A percentile compares a stretch with the other conserved stretches of the same genome.
Conservation (phyloP, 805 yeast species). For the Candida khao-thaluensis region DNA sequence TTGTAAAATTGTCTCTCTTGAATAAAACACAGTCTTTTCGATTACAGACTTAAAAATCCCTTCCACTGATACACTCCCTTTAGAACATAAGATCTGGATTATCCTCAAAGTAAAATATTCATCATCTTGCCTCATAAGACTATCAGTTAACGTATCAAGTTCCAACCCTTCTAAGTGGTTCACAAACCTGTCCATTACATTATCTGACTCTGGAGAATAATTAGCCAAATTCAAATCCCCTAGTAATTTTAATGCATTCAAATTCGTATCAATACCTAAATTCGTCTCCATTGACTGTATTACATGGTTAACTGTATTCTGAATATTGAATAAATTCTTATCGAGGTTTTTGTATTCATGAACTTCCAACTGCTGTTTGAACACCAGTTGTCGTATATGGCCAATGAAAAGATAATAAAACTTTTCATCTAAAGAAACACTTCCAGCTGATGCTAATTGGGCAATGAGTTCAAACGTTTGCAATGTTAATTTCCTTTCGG, state of each 20-base stretch:
- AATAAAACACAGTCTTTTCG: slow-evolving; percentile 9
- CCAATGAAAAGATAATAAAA: slow-evolving; percentile 21
- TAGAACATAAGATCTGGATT: neutral
- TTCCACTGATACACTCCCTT: neutral
- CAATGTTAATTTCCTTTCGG: neutral
- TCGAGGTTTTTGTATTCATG: slow-evolving; percentile 38
- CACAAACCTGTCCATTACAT: neutral
- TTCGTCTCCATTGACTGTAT: neutral
- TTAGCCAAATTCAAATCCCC: slow-evolving; percentile 6
- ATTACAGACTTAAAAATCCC: slow-evolving; percentile 1
- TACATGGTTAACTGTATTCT: slow-evolving; percentile 4
- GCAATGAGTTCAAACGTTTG: neutral
- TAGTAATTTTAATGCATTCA: slow-evolving; percentile 2
- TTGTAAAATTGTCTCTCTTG: slow-evolving; percentile 11
- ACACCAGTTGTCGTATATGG: slow-evolving; percentile 30
- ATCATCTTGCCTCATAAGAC: slow-evolving; percentile 10
- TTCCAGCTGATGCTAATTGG: slow-evolving; percentile 1
- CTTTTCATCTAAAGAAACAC: slow-evolving; percentile 17
- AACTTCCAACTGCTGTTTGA: slow-evolving; percentile 25
- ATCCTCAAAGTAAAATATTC: slow-evolving; percentile 1
- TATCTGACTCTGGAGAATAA: neutral
- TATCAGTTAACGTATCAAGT: neutral
- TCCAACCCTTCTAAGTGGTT: slow-evolving; percentile 2
- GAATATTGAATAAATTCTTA: slow-evolving; percentile 18
- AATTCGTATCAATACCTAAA: slow-evolving; percentile 1